phyloP scores from a whole-genome alignment of 2,329 filamentous ascomycete species.

The Myriosclerotinia curreyana region DNA sequence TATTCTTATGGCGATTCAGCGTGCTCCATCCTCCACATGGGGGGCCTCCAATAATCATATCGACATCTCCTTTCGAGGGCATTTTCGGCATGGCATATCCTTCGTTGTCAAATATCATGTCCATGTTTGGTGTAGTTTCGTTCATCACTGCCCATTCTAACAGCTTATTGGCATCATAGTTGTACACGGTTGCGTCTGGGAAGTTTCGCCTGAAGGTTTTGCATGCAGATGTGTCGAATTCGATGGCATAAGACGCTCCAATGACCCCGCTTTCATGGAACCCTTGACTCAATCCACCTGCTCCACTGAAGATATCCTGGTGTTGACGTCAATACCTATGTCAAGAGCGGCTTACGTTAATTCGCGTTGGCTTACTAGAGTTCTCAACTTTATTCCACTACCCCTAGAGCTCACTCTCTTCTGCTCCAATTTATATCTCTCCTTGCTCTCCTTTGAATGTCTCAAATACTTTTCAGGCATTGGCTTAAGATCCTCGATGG shows the following conservation, averaged over 20 bases:
- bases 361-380: neutral
- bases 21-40: constrained; percentile 28
- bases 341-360: too few relatives aligned
- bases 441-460: neutral
- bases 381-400: neutral
- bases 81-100: constrained; percentile 13
- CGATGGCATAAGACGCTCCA: constrained; percentile 18
- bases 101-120: neutral
- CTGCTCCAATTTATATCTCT: neutral
- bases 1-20: constrained; percentile 23
- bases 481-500: neutral
- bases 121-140: too few relatives aligned
- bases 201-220: constrained; percentile 4
- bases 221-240: constrained; percentile 18
- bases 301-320: constrained; percentile 22
- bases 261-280: constrained; percentile 21
- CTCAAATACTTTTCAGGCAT: neutral
- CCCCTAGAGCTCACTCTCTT: neutral
- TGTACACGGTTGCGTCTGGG: constrained; percentile 4
- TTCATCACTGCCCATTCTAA: constrained; percentile 5
- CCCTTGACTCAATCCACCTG: constrained; percentile 23
- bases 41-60: constrained; percentile 23
- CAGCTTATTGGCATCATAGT: constrained; percentile 17
- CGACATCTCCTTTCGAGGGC: constrained; percentile 24
- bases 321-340: neutral